Evolutionary conservation across 352 stramenopile species (phyloP), one percentile per base, ranked within the genome.

Genomic region (Phytopythium delawarense): DNA sequence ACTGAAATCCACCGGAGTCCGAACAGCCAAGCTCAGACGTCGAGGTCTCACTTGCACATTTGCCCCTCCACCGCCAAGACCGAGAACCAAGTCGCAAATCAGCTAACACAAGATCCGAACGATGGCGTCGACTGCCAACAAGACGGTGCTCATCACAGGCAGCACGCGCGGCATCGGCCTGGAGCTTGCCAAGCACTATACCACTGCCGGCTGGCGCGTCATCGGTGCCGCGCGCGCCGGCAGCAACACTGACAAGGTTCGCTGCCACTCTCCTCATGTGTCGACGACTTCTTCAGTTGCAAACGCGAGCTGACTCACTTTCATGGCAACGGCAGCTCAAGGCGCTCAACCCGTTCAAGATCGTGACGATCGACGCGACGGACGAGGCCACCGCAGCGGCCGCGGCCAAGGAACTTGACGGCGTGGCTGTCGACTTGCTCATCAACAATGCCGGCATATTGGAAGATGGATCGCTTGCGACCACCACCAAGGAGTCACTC

Each of bases 391-490:
- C 73, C 7, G 72, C 84, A 18, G n/a, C 69, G 18, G 50, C 64
- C n/a, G 74, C 76, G 0, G 76, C 74, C 16, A 65, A 66, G 30
- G 64, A 73, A 32, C 65, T 86, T 0, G 64, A 83, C 20, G 67
- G 68, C 32, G 75, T 76, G 25, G n/a, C 71, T 12, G 74, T 88
- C 65, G 76, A 88, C 32, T 45, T 88, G 44, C 67, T 88, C 15
- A 68, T 87, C 59, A 85, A 90, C 66, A 88, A 88, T 46, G 80
- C 78, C 18, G 76, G 75, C 25, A 75, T 81, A 4, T 62, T 74
- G 48, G 48, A 66, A 12, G 39, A 23, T 16, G 59, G 65, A 51
- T 66, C 57, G 8, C 49, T 87, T 7, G 60, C 62, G 44, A 67
- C 63, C 9, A 61, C 62, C 11, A 74, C 72, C 20, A 82, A 81